Evolutionary conservation across 1,284 basidiomycete genomes (phyloP).

Genomic region (Rhodotorula sp.): DNA sequence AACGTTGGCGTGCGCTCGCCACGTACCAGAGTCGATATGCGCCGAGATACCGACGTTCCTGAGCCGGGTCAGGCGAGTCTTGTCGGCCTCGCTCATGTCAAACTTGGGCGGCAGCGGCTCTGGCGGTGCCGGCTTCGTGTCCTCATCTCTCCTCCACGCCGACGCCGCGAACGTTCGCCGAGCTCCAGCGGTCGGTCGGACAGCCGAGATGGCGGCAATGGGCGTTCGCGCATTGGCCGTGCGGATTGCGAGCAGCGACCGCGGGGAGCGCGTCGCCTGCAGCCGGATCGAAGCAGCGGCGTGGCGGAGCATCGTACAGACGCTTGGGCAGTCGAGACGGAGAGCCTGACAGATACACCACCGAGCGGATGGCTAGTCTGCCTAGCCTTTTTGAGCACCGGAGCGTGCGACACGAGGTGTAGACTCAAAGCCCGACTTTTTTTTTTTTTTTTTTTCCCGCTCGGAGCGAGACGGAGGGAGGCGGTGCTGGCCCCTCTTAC

Average conservation of each 20-base stretch:
- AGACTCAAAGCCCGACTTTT: not conserved
- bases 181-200: not conserved
- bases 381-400: not conserved
- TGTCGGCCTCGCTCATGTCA: slow-evolving; percentile 42
- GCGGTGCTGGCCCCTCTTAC: not conserved
- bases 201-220: not conserved
- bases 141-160: slow-evolving; percentile 15
- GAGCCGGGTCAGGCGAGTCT: slow-evolving; percentile 47
- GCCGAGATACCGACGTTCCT: slow-evolving; percentile 54
- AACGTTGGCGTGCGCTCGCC: not conserved
- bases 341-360: too few species aligned
- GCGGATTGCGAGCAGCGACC: not conserved
- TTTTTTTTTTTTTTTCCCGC: not conserved
- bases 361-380: not conserved
- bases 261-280: slow-evolving; percentile 6
- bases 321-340: too few species aligned
- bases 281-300: slow-evolving; percentile 11
- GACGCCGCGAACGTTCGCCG: slow-evolving; percentile 16
- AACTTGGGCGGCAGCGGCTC: slow-evolving; percentile 33
- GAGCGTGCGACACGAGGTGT: not conserved
- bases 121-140: slow-evolving; percentile 23
- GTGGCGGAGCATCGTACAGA: slow-evolving; percentile 17
- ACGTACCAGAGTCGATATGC: slow-evolving; percentile 43
- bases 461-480: not conserved
- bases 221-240: not conserved